These are phyloP conservation scores for Corchorus capsularis DNA, from an alignment of 345 rosid genomes.

Conservation along the genomic window DNA sequence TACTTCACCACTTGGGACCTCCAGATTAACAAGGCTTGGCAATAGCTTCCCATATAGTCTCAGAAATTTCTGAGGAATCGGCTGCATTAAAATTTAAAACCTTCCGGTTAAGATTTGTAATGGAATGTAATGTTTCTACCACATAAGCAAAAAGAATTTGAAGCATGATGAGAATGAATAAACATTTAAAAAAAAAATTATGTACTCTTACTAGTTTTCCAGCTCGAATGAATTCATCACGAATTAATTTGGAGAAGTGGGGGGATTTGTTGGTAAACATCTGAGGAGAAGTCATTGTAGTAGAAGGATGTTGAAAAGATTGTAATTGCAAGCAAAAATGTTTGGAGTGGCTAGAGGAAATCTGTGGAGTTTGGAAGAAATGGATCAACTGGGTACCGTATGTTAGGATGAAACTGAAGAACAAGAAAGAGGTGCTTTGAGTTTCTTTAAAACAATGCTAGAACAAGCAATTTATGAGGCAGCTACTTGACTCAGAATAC, in stretches of 20 bases:
- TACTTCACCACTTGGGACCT: conserved; percentile 28
- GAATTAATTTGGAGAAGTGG: conserved; percentile 31
- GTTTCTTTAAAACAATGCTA: no score
- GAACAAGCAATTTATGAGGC: background rate
- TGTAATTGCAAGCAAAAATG: no score
- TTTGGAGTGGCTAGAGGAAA: no score
- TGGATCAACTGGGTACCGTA: no score
- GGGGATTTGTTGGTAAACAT: conserved; percentile 10
- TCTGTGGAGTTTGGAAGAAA: no score
- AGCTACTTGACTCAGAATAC: background rate
- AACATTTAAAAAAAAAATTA: background rate
- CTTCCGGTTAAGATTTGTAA: background rate
- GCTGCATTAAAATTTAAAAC: conserved; percentile 18
- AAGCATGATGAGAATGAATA: no score
- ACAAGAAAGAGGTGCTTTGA: background rate
- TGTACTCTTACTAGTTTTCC: conserved; percentile 18
- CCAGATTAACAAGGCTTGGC: conserved; percentile 8
- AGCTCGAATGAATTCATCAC: conserved; percentile 1
- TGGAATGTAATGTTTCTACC: background rate
- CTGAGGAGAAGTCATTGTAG: background rate
- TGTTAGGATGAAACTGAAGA: no score
- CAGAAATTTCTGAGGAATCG: conserved; percentile 31
- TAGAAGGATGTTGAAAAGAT: no score
- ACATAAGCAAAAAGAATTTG: background rate
- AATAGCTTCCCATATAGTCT: conserved; percentile 21